These are phyloP conservation scores for Sphaerulina populicola DNA, from an alignment of 2,329 filamentous ascomycete species.

Conservation along the genomic window DNA sequence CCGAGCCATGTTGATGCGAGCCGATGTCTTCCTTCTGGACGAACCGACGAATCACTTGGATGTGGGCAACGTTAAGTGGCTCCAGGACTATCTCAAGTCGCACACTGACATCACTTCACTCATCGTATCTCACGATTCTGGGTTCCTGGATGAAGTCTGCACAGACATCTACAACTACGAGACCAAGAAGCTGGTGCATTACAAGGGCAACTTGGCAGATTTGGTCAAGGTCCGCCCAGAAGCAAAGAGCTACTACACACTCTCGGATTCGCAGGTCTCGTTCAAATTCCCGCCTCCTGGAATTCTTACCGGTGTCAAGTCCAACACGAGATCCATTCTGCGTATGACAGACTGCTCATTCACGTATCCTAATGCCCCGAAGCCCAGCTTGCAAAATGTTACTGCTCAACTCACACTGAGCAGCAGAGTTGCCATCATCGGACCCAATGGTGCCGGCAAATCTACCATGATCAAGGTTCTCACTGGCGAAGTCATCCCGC, in stretches of 20 bases:
- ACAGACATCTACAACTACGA: slow-evolving; percentile 99
- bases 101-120: slow-evolving; percentile 94
- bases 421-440: slow-evolving; percentile 91
- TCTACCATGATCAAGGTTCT: slow-evolving; percentile 96
- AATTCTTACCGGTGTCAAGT: slow-evolving; percentile 92
- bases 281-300: slow-evolving; percentile 98
- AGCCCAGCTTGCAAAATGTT: slow-evolving; percentile 79
- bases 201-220: slow-evolving; percentile 70
- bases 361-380: slow-evolving; percentile 81
- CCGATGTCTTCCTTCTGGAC: slow-evolving; percentile 93
- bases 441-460: slow-evolving; percentile 95
- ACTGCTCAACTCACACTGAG: slow-evolving; percentile 83
- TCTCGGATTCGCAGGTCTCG: slow-evolving; percentile 77
- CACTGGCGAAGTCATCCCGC: slow-evolving; percentile 83
- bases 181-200: slow-evolving; percentile 84
- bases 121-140: slow-evolving; percentile 97
- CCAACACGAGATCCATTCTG: slow-evolving; percentile 83
- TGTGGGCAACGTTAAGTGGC: slow-evolving; percentile 90
- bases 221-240: slow-evolving; percentile 89
- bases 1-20: slow-evolving; percentile 89
- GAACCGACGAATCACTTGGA: slow-evolving; percentile 99
- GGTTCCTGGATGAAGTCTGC: slow-evolving; percentile 92
- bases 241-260: slow-evolving; percentile 95
- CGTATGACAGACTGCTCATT: slow-evolving; percentile 88
- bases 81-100: slow-evolving; percentile 89